Percentiles rank a stretch among this genome's conserved stretches.
phyloP scores from a whole-genome alignment of 768 basidiomycete species.

The Stropharia rugosoannulata region DNA sequence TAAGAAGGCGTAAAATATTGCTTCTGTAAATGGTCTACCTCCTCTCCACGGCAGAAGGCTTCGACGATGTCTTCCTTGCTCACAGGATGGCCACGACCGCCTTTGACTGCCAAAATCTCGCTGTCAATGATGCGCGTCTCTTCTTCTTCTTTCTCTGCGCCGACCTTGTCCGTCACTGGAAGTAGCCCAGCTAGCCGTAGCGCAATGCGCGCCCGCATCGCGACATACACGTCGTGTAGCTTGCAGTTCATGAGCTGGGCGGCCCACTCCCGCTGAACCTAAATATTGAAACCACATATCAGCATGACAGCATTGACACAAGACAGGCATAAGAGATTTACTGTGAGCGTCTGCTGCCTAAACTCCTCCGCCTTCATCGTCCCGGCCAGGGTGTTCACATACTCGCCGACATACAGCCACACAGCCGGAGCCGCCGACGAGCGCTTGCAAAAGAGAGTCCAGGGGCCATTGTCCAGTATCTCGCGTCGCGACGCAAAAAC shows the following conservation, averaged over 20 bases:
- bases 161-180: background rate
- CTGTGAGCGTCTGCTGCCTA: background rate
- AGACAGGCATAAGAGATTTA: background rate
- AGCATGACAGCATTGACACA: background rate
- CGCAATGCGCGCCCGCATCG: slow-evolving; percentile 26
- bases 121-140: slow-evolving; percentile 4
- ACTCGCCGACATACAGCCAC: slow-evolving; percentile 6
- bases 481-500: slow-evolving; percentile 28
- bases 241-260: slow-evolving; percentile 7
- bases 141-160: slow-evolving; percentile 4
- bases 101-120: slow-evolving; percentile 13
- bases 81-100: slow-evolving; percentile 2
- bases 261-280: slow-evolving; percentile 18
- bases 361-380: slow-evolving; percentile 1
- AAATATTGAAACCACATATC: background rate
- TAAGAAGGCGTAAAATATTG: background rate
- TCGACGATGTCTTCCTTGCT: slow-evolving; percentile 12
- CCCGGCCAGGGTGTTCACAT: background rate
- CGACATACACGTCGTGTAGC: slow-evolving; percentile 16
- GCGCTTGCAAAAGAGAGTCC: slow-evolving; percentile 22
- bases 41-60: slow-evolving; percentile 28
- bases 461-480: slow-evolving; percentile 18
- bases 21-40: slow-evolving; percentile 14
- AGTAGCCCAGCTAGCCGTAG: slow-evolving; percentile 15
- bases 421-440: background rate